These are phyloP conservation scores for Pyrenochaeta sp. DNA, from an alignment of 2,329 filamentous ascomycete species.

Conservation along the genomic window DNA sequence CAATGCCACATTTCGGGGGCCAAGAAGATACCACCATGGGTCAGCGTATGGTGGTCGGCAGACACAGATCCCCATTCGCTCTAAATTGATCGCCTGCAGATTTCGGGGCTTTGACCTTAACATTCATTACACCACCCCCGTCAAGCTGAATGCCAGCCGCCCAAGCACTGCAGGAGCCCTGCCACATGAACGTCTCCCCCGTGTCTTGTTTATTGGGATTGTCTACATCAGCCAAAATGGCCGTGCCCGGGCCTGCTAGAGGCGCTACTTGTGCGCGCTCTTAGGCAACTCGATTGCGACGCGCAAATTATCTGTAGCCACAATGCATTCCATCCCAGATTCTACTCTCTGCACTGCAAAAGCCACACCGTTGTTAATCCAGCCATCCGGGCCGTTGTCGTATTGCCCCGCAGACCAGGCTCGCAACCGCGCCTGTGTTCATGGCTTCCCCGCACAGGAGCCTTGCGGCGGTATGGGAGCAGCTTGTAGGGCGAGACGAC, in stretches of 20 bases:
- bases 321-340: conserved; percentile 26
- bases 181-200: conserved; percentile 3
- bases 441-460: conserved; percentile 39
- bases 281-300: conserved; percentile 8
- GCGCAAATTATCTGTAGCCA: conserved; percentile 14
- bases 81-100: background rate
- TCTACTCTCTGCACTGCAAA: conserved; percentile 14
- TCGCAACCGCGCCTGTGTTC: conserved; percentile 20
- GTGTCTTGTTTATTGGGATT: conserved; percentile 15
- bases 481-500: conserved; percentile 45
- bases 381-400: conserved; percentile 11
- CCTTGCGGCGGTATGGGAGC: conserved; percentile 48
- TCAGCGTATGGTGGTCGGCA: background rate
- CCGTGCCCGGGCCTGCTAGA: background rate
- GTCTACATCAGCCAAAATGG: conserved; percentile 24
- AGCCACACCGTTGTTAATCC: conserved; percentile 21
- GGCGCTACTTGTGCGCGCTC: background rate
- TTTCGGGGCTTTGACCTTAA: conserved; percentile 2
- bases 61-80: background rate
- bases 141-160: conserved; percentile 20
- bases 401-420: conserved; percentile 20
- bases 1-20: background rate
- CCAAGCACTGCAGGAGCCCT: conserved; percentile 23
- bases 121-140: conserved; percentile 19
- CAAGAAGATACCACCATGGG: background rate